Percentiles rank a stretch among this genome's conserved stretches.
Conservation (phyloP, 2,329 filamentous ascomycete species). For the Penicillium occitanis region DNA sequence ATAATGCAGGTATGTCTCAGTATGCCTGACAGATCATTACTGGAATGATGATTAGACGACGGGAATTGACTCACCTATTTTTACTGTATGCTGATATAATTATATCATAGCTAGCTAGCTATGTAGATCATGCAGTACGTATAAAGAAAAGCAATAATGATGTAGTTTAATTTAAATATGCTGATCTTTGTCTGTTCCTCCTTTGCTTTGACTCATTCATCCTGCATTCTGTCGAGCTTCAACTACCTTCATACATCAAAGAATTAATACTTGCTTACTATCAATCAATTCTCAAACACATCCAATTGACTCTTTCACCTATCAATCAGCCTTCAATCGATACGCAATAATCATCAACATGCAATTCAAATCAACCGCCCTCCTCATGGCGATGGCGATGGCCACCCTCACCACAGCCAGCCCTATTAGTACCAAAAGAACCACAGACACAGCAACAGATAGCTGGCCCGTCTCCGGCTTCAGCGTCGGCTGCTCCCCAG, state of each 20-base stretch:
- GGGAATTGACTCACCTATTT: background rate
- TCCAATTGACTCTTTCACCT: background rate
- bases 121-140: background rate
- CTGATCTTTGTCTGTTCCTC: slow-evolving; percentile 8
- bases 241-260: background rate
- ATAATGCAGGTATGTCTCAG: slow-evolving; percentile 5
- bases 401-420: slow-evolving; percentile 7
- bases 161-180: slow-evolving; percentile 6
- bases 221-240: background rate
- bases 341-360: background rate
- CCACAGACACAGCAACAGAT: background rate
- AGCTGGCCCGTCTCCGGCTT: slow-evolving; percentile 36
- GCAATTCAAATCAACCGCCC: slow-evolving; percentile 6
- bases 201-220: background rate
- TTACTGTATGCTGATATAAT: background rate
- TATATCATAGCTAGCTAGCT: background rate
- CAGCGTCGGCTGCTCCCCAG: slow-evolving; percentile 33
- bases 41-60: background rate
- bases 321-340: background rate
- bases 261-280: background rate
- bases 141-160: background rate
- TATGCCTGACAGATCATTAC: background rate
- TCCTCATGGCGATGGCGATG: slow-evolving; percentile 5
- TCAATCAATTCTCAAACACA: background rate
- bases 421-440: background rate